These are phyloP conservation scores for Ganoderma sp. DNA, from an alignment of 1,284 basidiomycete species.

Conservation along the genomic window DNA sequence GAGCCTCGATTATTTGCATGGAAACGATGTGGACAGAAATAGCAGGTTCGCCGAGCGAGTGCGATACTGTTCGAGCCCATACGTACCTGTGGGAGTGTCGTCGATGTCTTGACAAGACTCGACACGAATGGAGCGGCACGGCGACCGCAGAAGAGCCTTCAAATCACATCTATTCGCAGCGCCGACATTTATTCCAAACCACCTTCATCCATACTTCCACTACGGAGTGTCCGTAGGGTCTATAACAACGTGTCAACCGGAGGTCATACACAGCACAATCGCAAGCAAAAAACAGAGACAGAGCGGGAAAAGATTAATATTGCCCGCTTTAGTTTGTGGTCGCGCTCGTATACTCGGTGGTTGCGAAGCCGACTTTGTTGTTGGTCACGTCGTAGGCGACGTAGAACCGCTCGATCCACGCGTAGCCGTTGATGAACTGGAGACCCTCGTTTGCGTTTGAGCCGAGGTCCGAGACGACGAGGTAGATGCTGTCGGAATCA, in stretches of 20 bases:
- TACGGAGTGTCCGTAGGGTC: background rate
- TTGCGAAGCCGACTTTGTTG: background rate
- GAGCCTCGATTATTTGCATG: too few relatives aligned
- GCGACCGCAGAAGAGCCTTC: too few relatives aligned
- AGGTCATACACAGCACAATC: background rate
- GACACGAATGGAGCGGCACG: too few relatives aligned
- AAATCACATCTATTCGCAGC: background rate
- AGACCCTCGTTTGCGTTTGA: slow-evolving; percentile 37
- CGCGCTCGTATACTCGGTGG: background rate
- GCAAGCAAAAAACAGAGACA: background rate
- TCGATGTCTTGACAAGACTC: too few relatives aligned
- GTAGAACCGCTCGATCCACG: slow-evolving; percentile 17
- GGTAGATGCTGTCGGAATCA: slow-evolving; percentile 47
- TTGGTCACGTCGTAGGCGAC: background rate
- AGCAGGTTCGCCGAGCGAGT: too few relatives aligned
- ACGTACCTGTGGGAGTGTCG: too few relatives aligned
- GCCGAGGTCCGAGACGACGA: slow-evolving; percentile 51
- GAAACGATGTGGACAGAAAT: too few relatives aligned
- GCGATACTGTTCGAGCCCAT: too few relatives aligned
- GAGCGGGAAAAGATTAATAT: background rate
- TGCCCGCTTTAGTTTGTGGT: background rate
- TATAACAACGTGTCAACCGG: background rate
- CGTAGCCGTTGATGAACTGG: slow-evolving; percentile 33
- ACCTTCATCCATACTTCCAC: background rate
- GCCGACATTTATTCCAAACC: background rate